Percentiles rank a stretch among this genome's conserved stretches.
Evolutionary conservation across 2,329 filamentous ascomycete species (phyloP).

Genomic region (Atkinsonella texensis): DNA sequence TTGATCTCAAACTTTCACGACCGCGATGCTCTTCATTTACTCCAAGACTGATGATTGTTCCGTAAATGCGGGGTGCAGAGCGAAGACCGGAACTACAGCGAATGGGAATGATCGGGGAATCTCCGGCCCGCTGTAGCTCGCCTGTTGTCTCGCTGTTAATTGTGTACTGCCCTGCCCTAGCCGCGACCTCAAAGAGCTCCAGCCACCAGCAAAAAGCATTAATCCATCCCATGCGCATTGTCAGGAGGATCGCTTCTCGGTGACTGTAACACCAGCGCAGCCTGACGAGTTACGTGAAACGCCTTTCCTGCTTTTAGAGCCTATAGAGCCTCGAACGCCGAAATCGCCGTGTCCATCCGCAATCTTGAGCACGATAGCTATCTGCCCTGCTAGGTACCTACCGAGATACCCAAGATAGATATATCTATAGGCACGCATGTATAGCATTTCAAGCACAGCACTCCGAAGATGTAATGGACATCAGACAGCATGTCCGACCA

Average conservation of each 20-base stretch:
- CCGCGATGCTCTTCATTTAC: too few relatives aligned
- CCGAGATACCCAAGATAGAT: too few relatives aligned
- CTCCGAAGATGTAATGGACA: constrained; percentile 25
- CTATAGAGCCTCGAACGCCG: background rate
- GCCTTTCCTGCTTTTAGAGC: background rate
- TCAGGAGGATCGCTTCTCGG: background rate
- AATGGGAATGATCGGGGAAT: constrained; percentile 6
- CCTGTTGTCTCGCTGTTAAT: constrained; percentile 9
- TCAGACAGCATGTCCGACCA: constrained; percentile 33
- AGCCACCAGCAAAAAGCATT: background rate
- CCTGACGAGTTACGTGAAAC: background rate
- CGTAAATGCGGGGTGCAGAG: too few relatives aligned
- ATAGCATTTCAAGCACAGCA: background rate
- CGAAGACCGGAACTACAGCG: background rate
- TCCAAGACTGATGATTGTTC: too few relatives aligned
- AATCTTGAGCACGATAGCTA: background rate
- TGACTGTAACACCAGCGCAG: background rate
- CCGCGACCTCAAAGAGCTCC: background rate
- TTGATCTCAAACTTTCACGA: too few relatives aligned
- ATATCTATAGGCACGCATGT: background rate
- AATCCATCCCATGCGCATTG: background rate
- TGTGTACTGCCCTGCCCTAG: constrained; percentile 7
- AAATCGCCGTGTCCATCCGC: background rate
- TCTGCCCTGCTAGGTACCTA: too few relatives aligned
- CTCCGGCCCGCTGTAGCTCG: constrained; percentile 5